Evolutionary conservation across 2,329 filamentous ascomycete genomes (phyloP), one percentile per base, ranked within the genome.

Genomic region (Nemania sp.): DNA sequence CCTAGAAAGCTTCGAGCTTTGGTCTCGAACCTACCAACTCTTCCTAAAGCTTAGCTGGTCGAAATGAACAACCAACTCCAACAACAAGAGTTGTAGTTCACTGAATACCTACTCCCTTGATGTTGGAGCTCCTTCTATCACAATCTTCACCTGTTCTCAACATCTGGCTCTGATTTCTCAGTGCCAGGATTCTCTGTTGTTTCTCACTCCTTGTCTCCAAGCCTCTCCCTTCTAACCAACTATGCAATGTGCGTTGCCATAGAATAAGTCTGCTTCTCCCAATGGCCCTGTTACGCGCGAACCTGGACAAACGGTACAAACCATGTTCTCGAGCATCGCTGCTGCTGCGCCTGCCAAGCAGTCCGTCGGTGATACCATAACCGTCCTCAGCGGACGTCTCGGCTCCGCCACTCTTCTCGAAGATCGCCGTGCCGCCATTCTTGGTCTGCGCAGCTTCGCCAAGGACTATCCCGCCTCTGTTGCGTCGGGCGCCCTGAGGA

Each of bases 391-490:
- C 77, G 89, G 88, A 71, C 90, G 95, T 57, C 85, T 99, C 40
- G 87, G 89, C 73, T 97, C 91, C 67, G 92, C 93, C 46, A 97
- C 92, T 1, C 83, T 99, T 15, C 85, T 99, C 42, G 95, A 99
- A 78, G 96, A 99, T 76, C 89, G 96, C 55, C 88, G 95, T 64
- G 93, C 92, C 57, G 93, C 95, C 47, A 97, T 99, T 49, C 85
- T 96, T 32, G 95, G 95, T 17, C 82, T 99, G 39, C 87, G 96
- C 69, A 97, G 93, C 78, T 98, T 99, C 75, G 92, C 95, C 43
- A 98, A 98, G 77, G 88, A 96, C 63, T 98, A 94, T 70, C 96
- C 95, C 39, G 96, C 96, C 13, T 96, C 93, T 7, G 95, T 99
- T 37, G 92, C 96, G 1, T 97, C 93, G 3, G 93, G 92, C 40